Evolutionary conservation across 2,329 filamentous ascomycete species (phyloP), one percentile per base, ranked within the genome.

Genomic region (Fusarium dlaminii): DNA sequence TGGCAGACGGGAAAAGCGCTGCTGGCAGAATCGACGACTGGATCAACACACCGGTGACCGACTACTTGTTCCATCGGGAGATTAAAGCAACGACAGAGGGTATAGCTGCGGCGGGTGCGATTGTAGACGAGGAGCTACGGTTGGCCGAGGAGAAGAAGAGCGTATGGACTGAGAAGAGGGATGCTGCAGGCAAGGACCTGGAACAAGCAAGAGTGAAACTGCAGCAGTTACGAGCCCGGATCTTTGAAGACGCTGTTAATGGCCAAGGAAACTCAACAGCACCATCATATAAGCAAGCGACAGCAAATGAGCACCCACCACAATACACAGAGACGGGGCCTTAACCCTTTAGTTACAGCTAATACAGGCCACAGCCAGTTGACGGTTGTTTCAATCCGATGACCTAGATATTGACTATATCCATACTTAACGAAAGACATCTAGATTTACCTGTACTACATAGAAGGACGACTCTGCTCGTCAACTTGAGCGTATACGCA

Each of bases 51-150:
- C 48, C 58, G 0, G 37, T 56, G 20, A 62, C 58, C 15, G 58
- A 62, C 20, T 62, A 62, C 24, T 10, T 62, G 18, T 62, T 62
- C 30, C 58, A 62, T 55, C 58, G 48, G 24, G 48, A 62, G 36
- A 62, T 62, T 18, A 11, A 37, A 36, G 48, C 14, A 10, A 62
- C 58, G n/a, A 48, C 58, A 20, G 48, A 62, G 20, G 58, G 48
- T 12, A 24, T 62, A n/a, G 48, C 20, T 20, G 34, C 17, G n/a
- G 48, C 48, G 37, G 48, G 37, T 20, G 17, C n/a, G 11, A 62
- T 62, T n/a, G 58, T 62, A 13, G 30, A 62, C 6, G 37, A 62
- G 30, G 46, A 55, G 48, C 48, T 62, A 20, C 48, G 29, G 3
- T 20, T 43, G 20, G 58, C 48, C 8, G 58, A 62, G 9, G 24